A percentile compares a stretch with the other conserved stretches of the same genome.
These are phyloP conservation scores for Conoideocrella luteorostrata DNA, from an alignment of 2,329 filamentous ascomycete species.

Conservation along the genomic window DNA sequence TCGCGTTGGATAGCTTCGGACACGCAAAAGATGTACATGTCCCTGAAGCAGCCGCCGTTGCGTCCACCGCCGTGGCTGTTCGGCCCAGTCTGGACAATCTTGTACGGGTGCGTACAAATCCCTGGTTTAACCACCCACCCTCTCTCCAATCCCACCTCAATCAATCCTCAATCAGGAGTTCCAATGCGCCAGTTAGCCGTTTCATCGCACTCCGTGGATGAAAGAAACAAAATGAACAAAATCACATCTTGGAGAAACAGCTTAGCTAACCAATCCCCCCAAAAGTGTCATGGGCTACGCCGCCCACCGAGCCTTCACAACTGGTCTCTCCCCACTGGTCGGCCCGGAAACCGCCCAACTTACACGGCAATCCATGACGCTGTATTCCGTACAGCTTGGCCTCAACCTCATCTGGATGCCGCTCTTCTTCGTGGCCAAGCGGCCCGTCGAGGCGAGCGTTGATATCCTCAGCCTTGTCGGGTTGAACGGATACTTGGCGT, in stretches of 20 bases:
- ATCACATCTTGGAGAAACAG: no score
- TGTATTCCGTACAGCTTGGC: slow-evolving; percentile 81
- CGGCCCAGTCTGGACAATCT: slow-evolving; percentile 58
- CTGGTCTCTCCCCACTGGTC: slow-evolving; percentile 52
- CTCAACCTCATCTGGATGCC: slow-evolving; percentile 90
- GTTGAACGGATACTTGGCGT: slow-evolving; percentile 66
- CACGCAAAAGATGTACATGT: slow-evolving; percentile 56
- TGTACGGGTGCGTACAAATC: slow-evolving; percentile 56
- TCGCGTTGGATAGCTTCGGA: slow-evolving; percentile 37
- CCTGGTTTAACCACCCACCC: no score
- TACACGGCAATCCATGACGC: slow-evolving; percentile 60
- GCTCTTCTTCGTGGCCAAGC: slow-evolving; percentile 76
- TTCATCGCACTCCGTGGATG: no score
- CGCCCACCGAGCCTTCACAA: slow-evolving; percentile 67
- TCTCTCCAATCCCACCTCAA: no score
- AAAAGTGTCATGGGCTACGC: slow-evolving; percentile 75
- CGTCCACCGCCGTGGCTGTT: slow-evolving; percentile 57
- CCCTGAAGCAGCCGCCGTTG: slow-evolving; percentile 61
- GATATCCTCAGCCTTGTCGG: slow-evolving; percentile 71
- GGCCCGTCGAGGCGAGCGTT: slow-evolving; percentile 65
- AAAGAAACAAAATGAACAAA: no score
- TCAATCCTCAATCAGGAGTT: no score
- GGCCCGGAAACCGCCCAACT: slow-evolving; percentile 47
- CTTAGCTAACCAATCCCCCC: background rate
- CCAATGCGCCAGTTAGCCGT: no score